Conservation (phyloP, 768 basidiomycete species). For the Hericium erinaceus region DNA sequence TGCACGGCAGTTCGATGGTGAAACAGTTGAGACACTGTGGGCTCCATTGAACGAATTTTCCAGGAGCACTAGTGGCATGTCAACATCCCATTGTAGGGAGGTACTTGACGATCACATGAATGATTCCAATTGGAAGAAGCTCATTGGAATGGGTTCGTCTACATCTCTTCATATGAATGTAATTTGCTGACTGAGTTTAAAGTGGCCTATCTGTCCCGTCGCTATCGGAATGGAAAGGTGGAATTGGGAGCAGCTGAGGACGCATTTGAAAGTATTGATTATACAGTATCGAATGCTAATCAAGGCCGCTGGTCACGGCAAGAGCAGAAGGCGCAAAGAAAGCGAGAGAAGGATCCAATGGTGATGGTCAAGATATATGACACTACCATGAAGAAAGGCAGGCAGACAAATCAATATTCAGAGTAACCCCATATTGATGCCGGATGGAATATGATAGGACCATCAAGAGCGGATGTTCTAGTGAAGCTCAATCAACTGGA, state of each 20-base stretch:
- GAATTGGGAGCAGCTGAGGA: too few relatives aligned
- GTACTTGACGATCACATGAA: constrained; percentile 23
- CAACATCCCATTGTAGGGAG: constrained; percentile 14
- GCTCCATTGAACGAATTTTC: constrained; percentile 20
- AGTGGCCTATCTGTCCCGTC: neutral
- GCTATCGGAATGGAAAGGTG: neutral
- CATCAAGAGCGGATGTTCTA: neutral
- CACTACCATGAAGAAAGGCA: neutral
- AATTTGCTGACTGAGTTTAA: neutral
- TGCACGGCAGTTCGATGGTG: constrained; percentile 20
- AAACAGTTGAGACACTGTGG: constrained; percentile 29
- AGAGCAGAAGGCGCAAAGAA: neutral
- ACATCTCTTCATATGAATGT: neutral
- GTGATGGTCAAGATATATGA: neutral
- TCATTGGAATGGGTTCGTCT: constrained; percentile 15
- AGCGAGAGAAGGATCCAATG: neutral
- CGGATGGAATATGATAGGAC: too few relatives aligned
- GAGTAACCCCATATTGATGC: too few relatives aligned
- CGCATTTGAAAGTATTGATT: too few relatives aligned
- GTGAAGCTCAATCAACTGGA: neutral
- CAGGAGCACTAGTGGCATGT: constrained; percentile 15
- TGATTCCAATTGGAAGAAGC: constrained; percentile 27
- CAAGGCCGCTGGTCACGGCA: neutral
- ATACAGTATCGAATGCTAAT: neutral
- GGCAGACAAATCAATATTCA: neutral